A percentile compares a stretch with the other conserved stretches of the same genome.
phyloP scores from a whole-genome alignment of 441 rosid genomes.

The Omphalea diandra region DNA sequence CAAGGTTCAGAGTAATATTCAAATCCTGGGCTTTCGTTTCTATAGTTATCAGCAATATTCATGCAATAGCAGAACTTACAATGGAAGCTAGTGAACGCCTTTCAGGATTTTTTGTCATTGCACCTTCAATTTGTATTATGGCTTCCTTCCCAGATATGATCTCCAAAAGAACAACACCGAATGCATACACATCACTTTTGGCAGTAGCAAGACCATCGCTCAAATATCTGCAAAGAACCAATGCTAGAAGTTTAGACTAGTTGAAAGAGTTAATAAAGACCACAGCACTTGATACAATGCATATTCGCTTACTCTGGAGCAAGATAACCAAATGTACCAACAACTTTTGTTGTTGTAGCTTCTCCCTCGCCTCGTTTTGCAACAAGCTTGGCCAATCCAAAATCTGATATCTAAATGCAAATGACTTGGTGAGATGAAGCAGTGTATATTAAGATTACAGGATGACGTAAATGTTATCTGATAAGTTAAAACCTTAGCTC shows the following conservation, averaged over 20 bases:
- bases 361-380: constrained; percentile 81
- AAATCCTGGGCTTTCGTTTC: background rate
- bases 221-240: constrained; percentile 60
- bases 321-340: constrained; percentile 92
- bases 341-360: constrained; percentile 84
- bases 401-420: constrained; percentile 78
- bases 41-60: background rate
- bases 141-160: constrained; percentile 90
- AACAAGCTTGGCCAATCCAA: constrained; percentile 91
- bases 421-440: background rate
- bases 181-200: constrained; percentile 95
- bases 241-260: constrained; percentile 16
- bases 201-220: constrained; percentile 86
- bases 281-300: constrained; percentile 8
- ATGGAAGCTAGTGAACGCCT: constrained; percentile 82
- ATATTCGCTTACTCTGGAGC: constrained; percentile 83
- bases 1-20: background rate
- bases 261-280: constrained; percentile 10
- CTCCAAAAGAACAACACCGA: constrained; percentile 94
- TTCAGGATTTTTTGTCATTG: constrained; percentile 56
- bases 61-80: constrained; percentile 47
- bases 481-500: constrained; percentile 67
- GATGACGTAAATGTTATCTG: constrained; percentile 7
- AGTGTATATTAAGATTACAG: background rate
- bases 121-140: constrained; percentile 64